Percentiles rank a stretch among this genome's conserved stretches.
phyloP scores from a whole-genome alignment of 495 filamentous ascomycete species.

The Hypoxylon lienhwacheense region DNA sequence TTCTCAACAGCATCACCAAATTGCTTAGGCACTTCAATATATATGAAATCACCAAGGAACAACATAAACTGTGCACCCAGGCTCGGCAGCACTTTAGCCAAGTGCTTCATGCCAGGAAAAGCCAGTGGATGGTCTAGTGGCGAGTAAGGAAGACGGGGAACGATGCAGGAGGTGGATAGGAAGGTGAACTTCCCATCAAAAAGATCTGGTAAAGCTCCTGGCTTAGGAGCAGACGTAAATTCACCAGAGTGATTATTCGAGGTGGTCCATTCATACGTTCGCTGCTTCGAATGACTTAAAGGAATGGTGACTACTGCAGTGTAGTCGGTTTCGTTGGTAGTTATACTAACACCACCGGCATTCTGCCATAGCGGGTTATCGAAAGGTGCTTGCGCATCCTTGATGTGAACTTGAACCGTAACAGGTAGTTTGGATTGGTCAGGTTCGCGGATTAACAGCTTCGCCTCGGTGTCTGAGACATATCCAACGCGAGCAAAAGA shows the following conservation, averaged over 20 bases:
- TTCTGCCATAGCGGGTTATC: conserved; percentile 63
- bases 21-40: conserved; percentile 84
- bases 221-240: conserved; percentile 66
- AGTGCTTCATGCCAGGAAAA: conserved; percentile 73
- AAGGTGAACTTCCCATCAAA: conserved; percentile 75
- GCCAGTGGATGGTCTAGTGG: conserved; percentile 77
- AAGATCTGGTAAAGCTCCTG: conserved; percentile 60
- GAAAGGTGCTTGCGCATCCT: conserved; percentile 49
- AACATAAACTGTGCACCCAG: conserved; percentile 86
- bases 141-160: conserved; percentile 85
- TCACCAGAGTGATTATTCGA: conserved; percentile 81
- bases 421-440: conserved; percentile 73
- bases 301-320: conserved; percentile 66
- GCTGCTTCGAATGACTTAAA: conserved; percentile 55
- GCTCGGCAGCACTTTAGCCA: conserved; percentile 63
- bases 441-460: conserved; percentile 81
- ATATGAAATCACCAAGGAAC: conserved; percentile 99
- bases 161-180: conserved; percentile 87
- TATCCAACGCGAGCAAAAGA: conserved; percentile 84
- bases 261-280: conserved; percentile 75
- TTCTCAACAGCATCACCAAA: conserved; percentile 70
- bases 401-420: conserved; percentile 59
- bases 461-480: conserved; percentile 78
- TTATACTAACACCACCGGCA: conserved; percentile 62
- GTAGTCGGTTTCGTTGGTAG: conserved; percentile 78